Conservation (phyloP, 345 rosid genomes). For the Aurinia saxatilis region DNA sequence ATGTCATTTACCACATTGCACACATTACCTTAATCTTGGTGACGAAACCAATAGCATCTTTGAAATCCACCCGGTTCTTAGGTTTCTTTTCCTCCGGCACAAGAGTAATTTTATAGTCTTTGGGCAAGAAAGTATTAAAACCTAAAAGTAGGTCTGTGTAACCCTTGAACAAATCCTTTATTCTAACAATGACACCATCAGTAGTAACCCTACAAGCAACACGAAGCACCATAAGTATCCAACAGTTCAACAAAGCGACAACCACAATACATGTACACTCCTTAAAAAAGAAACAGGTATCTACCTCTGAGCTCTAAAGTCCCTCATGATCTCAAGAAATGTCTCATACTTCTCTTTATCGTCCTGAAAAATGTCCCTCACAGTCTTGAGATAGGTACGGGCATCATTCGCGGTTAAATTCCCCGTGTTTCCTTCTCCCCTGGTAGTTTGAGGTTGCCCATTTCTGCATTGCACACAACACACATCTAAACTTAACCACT, state of each 20-base stretch:
- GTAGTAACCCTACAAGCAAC: conserved; percentile 61
- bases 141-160: conserved; percentile 76
- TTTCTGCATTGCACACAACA: conserved; percentile 46
- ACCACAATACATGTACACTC: neutral
- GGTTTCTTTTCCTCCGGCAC: conserved; percentile 55
- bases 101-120: conserved; percentile 73
- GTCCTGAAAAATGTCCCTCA: conserved; percentile 71
- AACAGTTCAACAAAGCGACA: neutral
- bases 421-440: conserved; percentile 23
- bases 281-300: neutral
- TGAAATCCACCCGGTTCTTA: conserved; percentile 72
- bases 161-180: conserved; percentile 86
- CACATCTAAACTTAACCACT: neutral
- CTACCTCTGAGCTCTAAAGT: conserved; percentile 91
- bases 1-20: conserved; percentile 1
- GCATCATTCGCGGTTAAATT: conserved; percentile 83
- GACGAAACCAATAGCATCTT: conserved; percentile 82
- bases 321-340: conserved; percentile 92
- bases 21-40: conserved; percentile 76
- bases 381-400: conserved; percentile 77
- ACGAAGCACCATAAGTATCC: conserved; percentile 12
- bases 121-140: conserved; percentile 90
- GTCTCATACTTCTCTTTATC: conserved; percentile 68
- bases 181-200: conserved; percentile 74
- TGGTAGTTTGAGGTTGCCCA: conserved; percentile 54